phyloP scores from a whole-genome alignment of 2,329 filamentous ascomycete genomes.

The Pyrenophora teres region DNA sequence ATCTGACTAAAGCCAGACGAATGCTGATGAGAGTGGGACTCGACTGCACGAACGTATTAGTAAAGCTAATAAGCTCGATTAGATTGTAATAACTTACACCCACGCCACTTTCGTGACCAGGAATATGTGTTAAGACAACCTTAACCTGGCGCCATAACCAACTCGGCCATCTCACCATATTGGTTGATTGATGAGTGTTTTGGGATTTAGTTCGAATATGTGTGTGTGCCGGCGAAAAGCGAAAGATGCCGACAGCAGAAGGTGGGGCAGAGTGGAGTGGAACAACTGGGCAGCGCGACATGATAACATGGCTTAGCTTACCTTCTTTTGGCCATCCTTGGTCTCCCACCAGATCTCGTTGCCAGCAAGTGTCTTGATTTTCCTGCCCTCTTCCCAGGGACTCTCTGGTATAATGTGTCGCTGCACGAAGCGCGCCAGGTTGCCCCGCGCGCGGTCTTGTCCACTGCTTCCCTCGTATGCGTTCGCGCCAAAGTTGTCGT shows the following conservation, averaged over 20 bases:
- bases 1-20: slow-evolving; percentile 32
- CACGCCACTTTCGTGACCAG: slow-evolving; percentile 49
- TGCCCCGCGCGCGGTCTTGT: slow-evolving; percentile 74
- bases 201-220: slow-evolving; percentile 2
- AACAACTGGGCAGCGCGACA: neutral
- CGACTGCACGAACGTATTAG: slow-evolving; percentile 14
- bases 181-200: slow-evolving; percentile 16
- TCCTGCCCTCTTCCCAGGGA: slow-evolving; percentile 74
- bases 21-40: slow-evolving; percentile 49
- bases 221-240: neutral
- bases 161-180: slow-evolving; percentile 25
- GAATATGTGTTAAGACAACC: slow-evolving; percentile 32
- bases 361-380: slow-evolving; percentile 69
- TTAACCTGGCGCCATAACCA: slow-evolving; percentile 45
- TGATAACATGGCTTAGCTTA: slow-evolving; percentile 49
- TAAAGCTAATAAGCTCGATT: too few relatives aligned
- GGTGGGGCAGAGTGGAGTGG: slow-evolving; percentile 8
- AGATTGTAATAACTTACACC: slow-evolving; percentile 16
- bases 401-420: slow-evolving; percentile 76
- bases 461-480: slow-evolving; percentile 79
- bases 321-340: slow-evolving; percentile 67
- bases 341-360: slow-evolving; percentile 82
- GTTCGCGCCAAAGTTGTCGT: slow-evolving; percentile 65
- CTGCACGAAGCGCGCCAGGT: slow-evolving; percentile 81
- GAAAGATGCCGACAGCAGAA: slow-evolving; percentile 3